Base-by-base conservation (phyloP, 805 yeast species). In the Saccharomycopsis sp. region DNA sequence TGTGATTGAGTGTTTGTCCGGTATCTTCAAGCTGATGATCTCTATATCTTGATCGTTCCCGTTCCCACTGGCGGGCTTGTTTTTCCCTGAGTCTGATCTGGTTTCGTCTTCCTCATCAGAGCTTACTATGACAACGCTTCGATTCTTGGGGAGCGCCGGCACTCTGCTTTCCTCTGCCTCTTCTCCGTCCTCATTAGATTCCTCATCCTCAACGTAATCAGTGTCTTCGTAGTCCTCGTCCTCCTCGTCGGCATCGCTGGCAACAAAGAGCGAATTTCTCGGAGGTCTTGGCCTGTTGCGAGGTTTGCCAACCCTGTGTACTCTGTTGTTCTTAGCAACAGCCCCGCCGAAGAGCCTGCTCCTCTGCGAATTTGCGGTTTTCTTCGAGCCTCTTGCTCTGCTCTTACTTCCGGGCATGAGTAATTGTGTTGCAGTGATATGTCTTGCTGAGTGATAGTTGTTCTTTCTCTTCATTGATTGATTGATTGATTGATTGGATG, bases 71-170 rank as follows among this genome's bases (percentile, higher is more conserved):
- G 15, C 16, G 8, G 9, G 15, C 13, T 30, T 7, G 12, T 16
- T 5, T 9, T n/a, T 7, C 10, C 48, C 50, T 23, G 39, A 48
- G 34, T 49, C 50, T 20, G 48, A 53, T 12, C 19, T 26, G 4
- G 35, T n/a, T 7, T 43, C 53, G 2, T 45, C 51, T 8, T 50
- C 49, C 20, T 47, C 50, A 26, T 44, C 53, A 6, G 45, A 30
- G 4, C 42, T 32, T 6, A 39, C 34, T 29, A 45, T 41, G 6
- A 39, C 22, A 21, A 38, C 39, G n/a, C 29, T 27, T 15, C 10
- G 13, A 25, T 38, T 38, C 7, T 22, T 32, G 12, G 22, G 32
- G 23, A 19, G 16, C n/a, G 7, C 13, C 7, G 36, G 8, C 37
- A 22, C 38, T 19, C 19, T 16, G 36, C 7, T 12, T 15, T 22